Base-by-base conservation (phyloP, 73 alveolate genomes). In the Blepharisma japonicum region DNA sequence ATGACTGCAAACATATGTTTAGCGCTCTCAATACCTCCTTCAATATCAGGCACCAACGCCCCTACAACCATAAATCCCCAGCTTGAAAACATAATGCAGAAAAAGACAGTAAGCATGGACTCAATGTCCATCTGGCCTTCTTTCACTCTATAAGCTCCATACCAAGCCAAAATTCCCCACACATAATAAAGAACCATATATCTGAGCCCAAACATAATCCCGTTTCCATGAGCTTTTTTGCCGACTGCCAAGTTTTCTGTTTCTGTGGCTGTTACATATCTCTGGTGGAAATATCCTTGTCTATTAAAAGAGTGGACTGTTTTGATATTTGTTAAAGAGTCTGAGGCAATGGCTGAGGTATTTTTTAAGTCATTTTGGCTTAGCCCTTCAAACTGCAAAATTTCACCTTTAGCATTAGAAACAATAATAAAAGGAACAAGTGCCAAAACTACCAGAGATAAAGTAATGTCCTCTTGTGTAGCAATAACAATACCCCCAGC, bases 281-380 rank as follows among this genome's bases (percentile, higher is more conserved):
- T 76, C 55, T 89, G 55, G 21, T 89, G 86, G 27, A 89, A 32
- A 23, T 74, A 55, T 7, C 85, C 70, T 80, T 93, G 94, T 46
- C 88, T 76, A 32, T 87, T 91, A 79, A 85, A 89, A 23, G 95
- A 77, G 6, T 86, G 89, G 51, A 94, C 92, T 7, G 99, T 95
- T 83, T 94, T 88, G 54, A 89, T 87, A 68, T 95, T 95, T 45
- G 90, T 77, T 6, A 95, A 92, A 21, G 94, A 82, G 77, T 95
- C 99, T 79, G 95, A 84, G 54, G 93, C 95, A 2, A 88, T 83
- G 79, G 53, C 77, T n/a, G 55, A 78, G 56, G 50, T 61, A 11
- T 61, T 38, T 4, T 61, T 61, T 11, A 20, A 14, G 77, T 25
- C 42, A 20, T 61, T 61, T 61, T 9, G 21, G 53, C 56, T 27